Evolutionary conservation across 768 basidiomycete species (phyloP).

Genomic region (Suillus brevipes): DNA sequence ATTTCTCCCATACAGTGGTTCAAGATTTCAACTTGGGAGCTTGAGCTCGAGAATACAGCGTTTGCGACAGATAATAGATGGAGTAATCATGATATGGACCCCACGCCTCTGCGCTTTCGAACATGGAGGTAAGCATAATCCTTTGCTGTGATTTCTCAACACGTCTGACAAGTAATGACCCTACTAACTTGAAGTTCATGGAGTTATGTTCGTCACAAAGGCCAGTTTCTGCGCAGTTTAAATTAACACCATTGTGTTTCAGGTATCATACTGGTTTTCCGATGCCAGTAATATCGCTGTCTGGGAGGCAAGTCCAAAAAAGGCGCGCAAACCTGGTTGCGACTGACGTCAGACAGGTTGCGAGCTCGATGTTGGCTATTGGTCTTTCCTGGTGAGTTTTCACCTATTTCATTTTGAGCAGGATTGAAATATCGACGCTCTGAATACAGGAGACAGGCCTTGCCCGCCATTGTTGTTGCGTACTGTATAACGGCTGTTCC

Average conservation of each 20-base stretch:
- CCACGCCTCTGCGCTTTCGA: slow-evolving; percentile 55
- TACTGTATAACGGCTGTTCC: slow-evolving; percentile 70
- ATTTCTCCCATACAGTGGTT: slow-evolving; percentile 20
- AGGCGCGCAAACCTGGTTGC: neutral
- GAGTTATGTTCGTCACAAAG: slow-evolving; percentile 67
- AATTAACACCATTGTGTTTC: slow-evolving; percentile 24
- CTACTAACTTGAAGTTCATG: slow-evolving; percentile 38
- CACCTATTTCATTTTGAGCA: neutral
- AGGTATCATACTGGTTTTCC: slow-evolving; percentile 33
- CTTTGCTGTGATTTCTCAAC: neutral
- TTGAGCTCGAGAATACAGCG: slow-evolving; percentile 50
- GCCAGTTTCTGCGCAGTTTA: slow-evolving; percentile 26
- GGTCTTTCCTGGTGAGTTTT: slow-evolving; percentile 63
- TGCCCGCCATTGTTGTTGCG: slow-evolving; percentile 69
- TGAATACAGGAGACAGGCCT: slow-evolving; percentile 56
- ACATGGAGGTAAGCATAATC: slow-evolving; percentile 53
- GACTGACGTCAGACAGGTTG: slow-evolving; percentile 33
- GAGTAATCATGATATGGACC: slow-evolving; percentile 80
- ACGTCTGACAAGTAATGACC: neutral
- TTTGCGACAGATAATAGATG: slow-evolving; percentile 62
- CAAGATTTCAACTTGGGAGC: slow-evolving; percentile 43
- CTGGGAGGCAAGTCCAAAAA: slow-evolving; percentile 31
- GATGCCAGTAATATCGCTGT: slow-evolving; percentile 44
- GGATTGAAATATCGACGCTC: slow-evolving; percentile 8
- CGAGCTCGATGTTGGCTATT: slow-evolving; percentile 71